A percentile compares a stretch with the other conserved stretches of the same genome.
Evolutionary conservation across 1,284 basidiomycete genomes (phyloP).

Genomic region (Moesziomyces parantarcticus): DNA sequence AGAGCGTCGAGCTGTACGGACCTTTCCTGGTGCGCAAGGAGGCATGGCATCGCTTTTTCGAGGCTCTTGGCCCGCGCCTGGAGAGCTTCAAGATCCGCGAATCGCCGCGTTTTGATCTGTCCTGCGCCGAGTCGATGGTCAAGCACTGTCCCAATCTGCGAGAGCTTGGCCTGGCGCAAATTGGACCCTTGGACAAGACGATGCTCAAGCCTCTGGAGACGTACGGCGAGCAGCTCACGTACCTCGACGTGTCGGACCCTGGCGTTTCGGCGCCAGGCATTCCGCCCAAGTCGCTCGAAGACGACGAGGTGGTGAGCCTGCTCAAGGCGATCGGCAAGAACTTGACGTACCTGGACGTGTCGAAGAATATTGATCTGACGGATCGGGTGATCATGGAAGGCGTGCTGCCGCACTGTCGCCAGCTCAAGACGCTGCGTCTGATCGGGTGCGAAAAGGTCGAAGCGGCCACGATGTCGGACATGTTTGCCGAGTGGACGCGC

Average conservation of each 20-base stretch:
- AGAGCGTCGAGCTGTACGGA: conserved; percentile 82
- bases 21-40: conserved; percentile 84
- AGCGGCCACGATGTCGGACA: conserved; percentile 31
- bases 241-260: conserved; percentile 76
- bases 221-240: conserved; percentile 71
- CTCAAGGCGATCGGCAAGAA: conserved; percentile 72
- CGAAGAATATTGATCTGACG: conserved; percentile 74
- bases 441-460: conserved; percentile 74
- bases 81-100: conserved; percentile 78
- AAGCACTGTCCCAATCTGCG: conserved; percentile 75
- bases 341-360: conserved; percentile 74
- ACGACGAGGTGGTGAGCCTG: conserved; percentile 74
- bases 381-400: conserved; percentile 75
- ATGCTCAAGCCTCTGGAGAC: conserved; percentile 57
- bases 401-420: conserved; percentile 73
- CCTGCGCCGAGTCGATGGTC: conserved; percentile 77
- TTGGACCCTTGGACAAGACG: conserved; percentile 73
- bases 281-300: conserved; percentile 70
- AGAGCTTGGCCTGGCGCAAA: conserved; percentile 81
- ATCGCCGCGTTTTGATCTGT: conserved; percentile 85
- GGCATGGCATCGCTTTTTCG: conserved; percentile 83
- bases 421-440: conserved; percentile 75
- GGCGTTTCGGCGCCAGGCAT: conserved; percentile 67
- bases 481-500: conserved; percentile 36
- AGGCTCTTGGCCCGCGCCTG: conserved; percentile 73